Conservation (phyloP, 306 rosid genomes). For the Begonia peltatifolia region DNA sequence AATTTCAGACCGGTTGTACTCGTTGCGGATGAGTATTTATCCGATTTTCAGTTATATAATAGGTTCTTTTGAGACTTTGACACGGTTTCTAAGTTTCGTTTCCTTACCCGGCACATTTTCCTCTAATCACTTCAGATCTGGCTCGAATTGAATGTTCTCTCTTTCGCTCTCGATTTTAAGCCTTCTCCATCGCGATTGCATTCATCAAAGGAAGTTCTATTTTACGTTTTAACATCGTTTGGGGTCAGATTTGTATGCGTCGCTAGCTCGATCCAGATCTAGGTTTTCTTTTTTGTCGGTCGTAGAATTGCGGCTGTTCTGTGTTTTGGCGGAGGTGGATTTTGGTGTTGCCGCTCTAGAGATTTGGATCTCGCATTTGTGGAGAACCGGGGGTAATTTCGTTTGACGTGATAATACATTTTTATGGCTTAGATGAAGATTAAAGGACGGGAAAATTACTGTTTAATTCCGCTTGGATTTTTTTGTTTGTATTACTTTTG, state of each 20-base stretch:
- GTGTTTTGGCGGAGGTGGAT: not conserved
- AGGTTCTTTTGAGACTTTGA: too few species aligned
- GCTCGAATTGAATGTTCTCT: too few species aligned
- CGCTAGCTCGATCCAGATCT: slow-evolving; percentile 18
- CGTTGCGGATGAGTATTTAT: too few species aligned
- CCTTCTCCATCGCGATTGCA: not conserved
- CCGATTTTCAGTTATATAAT: too few species aligned
- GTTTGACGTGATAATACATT: not conserved
- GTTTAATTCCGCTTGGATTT: too few species aligned
- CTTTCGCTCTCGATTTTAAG: not conserved
- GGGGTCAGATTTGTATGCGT: too few species aligned
- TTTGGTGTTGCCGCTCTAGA: slow-evolving; percentile 13
- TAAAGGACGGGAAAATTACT: not conserved
- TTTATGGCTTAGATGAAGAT: not conserved
- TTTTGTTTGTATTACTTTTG: too few species aligned
- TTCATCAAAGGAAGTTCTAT: not conserved
- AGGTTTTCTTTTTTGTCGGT: slow-evolving; percentile 16
- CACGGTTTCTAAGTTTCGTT: too few species aligned
- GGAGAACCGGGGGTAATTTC: slow-evolving; percentile 20
- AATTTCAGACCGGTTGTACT: too few species aligned
- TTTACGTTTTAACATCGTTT: not conserved
- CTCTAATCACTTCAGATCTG: too few species aligned
- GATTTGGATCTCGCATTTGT: slow-evolving; percentile 28
- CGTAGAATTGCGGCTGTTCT: slow-evolving; percentile 3
- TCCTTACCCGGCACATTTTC: too few species aligned